Evolutionary conservation across 768 basidiomycete genomes (phyloP).

Genomic region (Lyophyllum decastes): DNA sequence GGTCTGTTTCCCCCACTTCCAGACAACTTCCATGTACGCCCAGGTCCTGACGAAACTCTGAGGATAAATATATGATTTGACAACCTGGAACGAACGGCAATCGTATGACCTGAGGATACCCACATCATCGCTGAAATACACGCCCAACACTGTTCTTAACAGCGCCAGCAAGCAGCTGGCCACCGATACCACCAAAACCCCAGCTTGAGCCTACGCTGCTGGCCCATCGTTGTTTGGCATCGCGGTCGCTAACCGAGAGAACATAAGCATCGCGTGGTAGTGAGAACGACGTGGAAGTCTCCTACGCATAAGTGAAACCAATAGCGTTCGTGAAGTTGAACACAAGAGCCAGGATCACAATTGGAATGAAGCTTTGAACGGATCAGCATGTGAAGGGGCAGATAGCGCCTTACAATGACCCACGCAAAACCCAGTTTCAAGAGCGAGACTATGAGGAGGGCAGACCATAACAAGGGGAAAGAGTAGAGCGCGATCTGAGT

Average conservation of each 20-base stretch:
- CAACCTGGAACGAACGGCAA: neutral
- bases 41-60: constrained; percentile 7
- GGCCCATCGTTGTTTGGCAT: constrained; percentile 93
- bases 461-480: constrained; percentile 87
- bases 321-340: constrained; percentile 97
- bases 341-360: constrained; percentile 89
- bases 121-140: constrained; percentile 49
- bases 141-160: constrained; percentile 81
- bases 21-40: constrained; percentile 1
- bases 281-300: constrained; percentile 13
- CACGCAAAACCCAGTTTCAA: constrained; percentile 88
- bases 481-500: constrained; percentile 83
- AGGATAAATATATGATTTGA: constrained; percentile 15
- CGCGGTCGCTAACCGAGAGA: constrained; percentile 65
- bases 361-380: constrained; percentile 82
- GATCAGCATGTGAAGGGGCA: neutral
- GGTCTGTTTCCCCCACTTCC: constrained; percentile 3
- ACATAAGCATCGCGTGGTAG: neutral
- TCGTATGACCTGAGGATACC: neutral
- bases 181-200: constrained; percentile 80
- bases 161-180: constrained; percentile 79
- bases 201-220: constrained; percentile 70
- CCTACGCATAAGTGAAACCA: constrained; percentile 94
- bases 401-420: constrained; percentile 28
- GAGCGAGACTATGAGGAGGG: constrained; percentile 85